Evolutionary conservation across 164 flowering plant species (phyloP).

Genomic region (Macadamia tetraphylla): DNA sequence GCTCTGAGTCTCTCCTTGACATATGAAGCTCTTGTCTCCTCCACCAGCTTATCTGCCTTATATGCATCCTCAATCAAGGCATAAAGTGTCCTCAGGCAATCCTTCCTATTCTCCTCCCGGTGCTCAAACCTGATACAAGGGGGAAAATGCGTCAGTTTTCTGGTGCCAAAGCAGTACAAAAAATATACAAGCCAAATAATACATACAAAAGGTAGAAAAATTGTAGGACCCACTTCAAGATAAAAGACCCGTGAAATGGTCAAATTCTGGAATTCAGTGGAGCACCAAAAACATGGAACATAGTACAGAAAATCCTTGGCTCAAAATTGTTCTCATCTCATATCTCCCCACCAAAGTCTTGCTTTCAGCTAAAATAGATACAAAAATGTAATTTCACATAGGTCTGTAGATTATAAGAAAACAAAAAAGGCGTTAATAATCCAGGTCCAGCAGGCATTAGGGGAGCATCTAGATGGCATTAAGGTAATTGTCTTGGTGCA

Average conservation of each 20-base stretch:
- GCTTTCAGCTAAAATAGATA: neutral
- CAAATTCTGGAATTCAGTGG: neutral
- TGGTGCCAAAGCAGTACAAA: neutral
- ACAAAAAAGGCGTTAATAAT: too few species aligned
- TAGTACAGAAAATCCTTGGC: neutral
- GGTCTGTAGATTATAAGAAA: too few species aligned
- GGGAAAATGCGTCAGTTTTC: too few species aligned
- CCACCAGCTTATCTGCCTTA: slow-evolving; percentile 72
- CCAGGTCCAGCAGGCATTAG: too few species aligned
- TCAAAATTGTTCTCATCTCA: neutral
- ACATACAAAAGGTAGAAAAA: neutral
- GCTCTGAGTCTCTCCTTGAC: slow-evolving; percentile 76
- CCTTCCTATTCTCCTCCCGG: slow-evolving; percentile 95
- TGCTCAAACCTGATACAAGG: slow-evolving; percentile 65
- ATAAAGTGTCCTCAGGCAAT: slow-evolving; percentile 83
- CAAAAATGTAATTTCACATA: too few species aligned
- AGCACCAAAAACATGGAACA: neutral
- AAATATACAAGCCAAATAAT: neutral
- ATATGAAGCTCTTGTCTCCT: slow-evolving; percentile 57
- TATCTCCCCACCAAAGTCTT: neutral
- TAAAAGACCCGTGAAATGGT: neutral
- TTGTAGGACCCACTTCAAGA: neutral
- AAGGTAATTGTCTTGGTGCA: too few species aligned
- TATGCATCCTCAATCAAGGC: slow-evolving; percentile 75
- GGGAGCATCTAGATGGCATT: too few species aligned